Evolutionary conservation across 2,329 filamentous ascomycete species (phyloP).

Genomic region (Pseudocercospora ulei): DNA sequence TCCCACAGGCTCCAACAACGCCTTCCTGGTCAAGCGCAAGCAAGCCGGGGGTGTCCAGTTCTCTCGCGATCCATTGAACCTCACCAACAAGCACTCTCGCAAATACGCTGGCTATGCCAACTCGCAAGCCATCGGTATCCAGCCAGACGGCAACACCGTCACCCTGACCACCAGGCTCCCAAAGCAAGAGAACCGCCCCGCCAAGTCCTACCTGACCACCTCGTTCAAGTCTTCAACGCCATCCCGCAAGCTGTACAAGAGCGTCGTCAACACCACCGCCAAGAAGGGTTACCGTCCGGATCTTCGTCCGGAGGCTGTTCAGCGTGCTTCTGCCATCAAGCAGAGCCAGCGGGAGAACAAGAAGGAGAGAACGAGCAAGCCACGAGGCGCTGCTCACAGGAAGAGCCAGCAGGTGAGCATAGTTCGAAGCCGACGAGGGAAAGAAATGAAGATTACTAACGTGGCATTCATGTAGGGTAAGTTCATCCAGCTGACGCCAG

Average conservation of each 20-base stretch:
- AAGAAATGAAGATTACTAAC: too few species aligned
- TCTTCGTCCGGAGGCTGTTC: slow-evolving; percentile 55
- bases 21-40: slow-evolving; percentile 86
- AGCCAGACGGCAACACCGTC: slow-evolving; percentile 68
- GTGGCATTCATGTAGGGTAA: slow-evolving; percentile 2
- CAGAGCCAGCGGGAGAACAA: slow-evolving; percentile 65
- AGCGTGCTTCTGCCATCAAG: slow-evolving; percentile 69
- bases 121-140: slow-evolving; percentile 72
- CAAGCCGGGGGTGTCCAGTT: slow-evolving; percentile 71
- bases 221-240: slow-evolving; percentile 63
- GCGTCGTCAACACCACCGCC: slow-evolving; percentile 70
- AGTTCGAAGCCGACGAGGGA: background rate
- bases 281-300: slow-evolving; percentile 68
- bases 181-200: slow-evolving; percentile 62
- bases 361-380: slow-evolving; percentile 55
- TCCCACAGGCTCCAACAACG: slow-evolving; percentile 66
- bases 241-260: slow-evolving; percentile 80
- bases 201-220: slow-evolving; percentile 53
- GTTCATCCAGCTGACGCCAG: slow-evolving; percentile 6
- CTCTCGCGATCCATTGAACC: slow-evolving; percentile 88
- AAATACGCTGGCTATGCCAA: slow-evolving; percentile 94
- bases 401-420: slow-evolving; percentile 9
- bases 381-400: slow-evolving; percentile 33
- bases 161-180: slow-evolving; percentile 77
- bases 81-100: slow-evolving; percentile 81